Conservation (phyloP, 352 stramenopile species). For the Pythium insidiosum region DNA sequence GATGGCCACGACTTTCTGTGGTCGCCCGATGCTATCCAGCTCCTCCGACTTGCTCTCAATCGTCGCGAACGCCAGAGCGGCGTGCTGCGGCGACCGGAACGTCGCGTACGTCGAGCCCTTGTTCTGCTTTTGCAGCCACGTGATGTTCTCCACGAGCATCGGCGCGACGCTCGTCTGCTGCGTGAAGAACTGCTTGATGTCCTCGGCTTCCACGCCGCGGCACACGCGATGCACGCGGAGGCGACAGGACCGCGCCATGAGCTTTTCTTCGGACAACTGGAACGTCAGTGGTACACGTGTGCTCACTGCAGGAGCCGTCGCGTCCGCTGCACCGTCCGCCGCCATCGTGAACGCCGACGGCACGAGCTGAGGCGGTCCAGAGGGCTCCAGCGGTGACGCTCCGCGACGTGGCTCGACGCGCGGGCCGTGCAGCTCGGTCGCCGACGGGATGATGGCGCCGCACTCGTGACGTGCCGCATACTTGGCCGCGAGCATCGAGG, state of each 20-base stretch:
- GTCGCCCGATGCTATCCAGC: conserved; percentile 54
- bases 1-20: conserved; percentile 63
- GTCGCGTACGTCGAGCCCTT: conserved; percentile 64
- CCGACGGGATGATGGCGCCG: conserved; percentile 60
- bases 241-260: conserved; percentile 46
- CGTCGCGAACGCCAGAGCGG: conserved; percentile 56
- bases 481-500: conserved; percentile 81
- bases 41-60: conserved; percentile 17
- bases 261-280: conserved; percentile 6
- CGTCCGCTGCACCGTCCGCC: neutral
- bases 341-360: conserved; percentile 27
- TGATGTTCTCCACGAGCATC: conserved; percentile 52
- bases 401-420: conserved; percentile 1
- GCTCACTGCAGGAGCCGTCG: neutral
- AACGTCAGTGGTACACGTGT: conserved; percentile 9
- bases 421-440: conserved; percentile 51
- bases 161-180: conserved; percentile 56
- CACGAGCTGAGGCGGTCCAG: conserved; percentile 29
- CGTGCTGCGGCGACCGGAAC: conserved; percentile 58
- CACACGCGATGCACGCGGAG: conserved; percentile 71
- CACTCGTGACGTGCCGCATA: conserved; percentile 47
- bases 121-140: conserved; percentile 51
- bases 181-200: conserved; percentile 72
- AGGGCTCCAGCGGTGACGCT: conserved; percentile 9
- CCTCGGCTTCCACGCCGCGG: conserved; percentile 42